A percentile compares a stretch with the other conserved stretches of the same genome.
These are phyloP conservation scores for Phytophthora uliginosa DNA, from an alignment of 352 stramenopile species.

Conservation along the genomic window DNA sequence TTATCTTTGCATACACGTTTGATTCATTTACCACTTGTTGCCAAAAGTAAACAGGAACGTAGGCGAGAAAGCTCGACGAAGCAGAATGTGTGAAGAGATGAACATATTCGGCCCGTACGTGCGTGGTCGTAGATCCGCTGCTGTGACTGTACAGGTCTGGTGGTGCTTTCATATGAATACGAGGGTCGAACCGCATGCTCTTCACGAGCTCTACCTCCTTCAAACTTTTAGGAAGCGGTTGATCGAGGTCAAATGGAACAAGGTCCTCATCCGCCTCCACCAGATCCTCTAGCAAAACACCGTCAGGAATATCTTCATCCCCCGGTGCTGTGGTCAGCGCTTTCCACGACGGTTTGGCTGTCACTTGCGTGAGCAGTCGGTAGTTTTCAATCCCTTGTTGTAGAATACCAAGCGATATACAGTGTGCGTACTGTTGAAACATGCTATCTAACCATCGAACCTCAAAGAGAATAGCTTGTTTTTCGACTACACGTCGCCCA, in stretches of 20 bases:
- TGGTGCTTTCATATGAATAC: neutral
- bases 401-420: neutral
- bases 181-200: conserved; percentile 10
- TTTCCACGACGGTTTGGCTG: neutral
- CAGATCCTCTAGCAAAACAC: neutral
- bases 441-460: conserved; percentile 7
- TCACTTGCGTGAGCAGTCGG: neutral
- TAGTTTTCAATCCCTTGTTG: conserved; percentile 8
- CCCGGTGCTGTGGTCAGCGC: neutral
- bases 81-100: conserved; percentile 18
- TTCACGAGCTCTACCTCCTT: conserved; percentile 6
- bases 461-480: neutral
- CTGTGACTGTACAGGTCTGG: neutral
- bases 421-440: neutral
- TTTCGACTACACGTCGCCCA: neutral
- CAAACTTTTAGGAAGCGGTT: neutral
- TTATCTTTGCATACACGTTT: conserved; percentile 3
- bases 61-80: conserved; percentile 13
- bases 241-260: neutral
- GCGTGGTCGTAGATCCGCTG: neutral
- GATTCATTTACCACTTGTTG: conserved; percentile 10
- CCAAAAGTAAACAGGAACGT: conserved; percentile 6
- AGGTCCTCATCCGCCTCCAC: neutral
- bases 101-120: neutral
- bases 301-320: neutral